Base-by-base conservation (phyloP, 2,329 filamentous ascomycete species). In the Microdochium nivale region DNA sequence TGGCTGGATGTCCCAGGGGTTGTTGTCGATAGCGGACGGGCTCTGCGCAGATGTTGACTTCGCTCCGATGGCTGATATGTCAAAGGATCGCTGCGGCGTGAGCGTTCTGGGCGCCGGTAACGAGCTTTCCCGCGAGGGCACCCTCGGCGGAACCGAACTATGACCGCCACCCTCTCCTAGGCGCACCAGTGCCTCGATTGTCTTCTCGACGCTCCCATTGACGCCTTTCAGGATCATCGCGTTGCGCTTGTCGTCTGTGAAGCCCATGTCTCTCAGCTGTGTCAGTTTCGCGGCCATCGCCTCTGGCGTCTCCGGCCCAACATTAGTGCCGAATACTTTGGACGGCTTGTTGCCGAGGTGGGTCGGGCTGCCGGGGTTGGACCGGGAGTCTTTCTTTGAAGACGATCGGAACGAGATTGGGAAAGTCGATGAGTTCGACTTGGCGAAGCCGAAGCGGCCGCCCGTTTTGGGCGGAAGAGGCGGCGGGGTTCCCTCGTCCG, bases 231-330 rank as follows among this genome's bases (percentile, higher is more conserved):
- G 72, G 25, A 96, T 83, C 50, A 86, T 83, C 3, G 82, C 77
- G 62, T 96, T 97, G 53, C 87, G 82, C 59, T 86, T 88, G 43
- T 86, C 83, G 64, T 99, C 90, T 3, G 73, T 75, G 61, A 99
- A 99, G 0, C 94, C 94, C 90, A 97, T 95, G 52, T 96, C 90
- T 51, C 84, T 81, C 52, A 99, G 71, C 50, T 82, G 84, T 2
- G 76, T 75, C 65, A 97, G 69, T 66, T 97, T 97, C 49, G 79
- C 76, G 44, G 95, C 89, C 51, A 84, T 77, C 53, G 84, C 83
- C 58, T 87, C 76, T 47, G 65, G 58, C 23, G 62, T 69, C 49
- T 77, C 74, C 47, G 72, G 69, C 37, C 77, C 79, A 25, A 94
- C 74, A 47, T 80, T 84, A 11, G 84, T 81, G 3, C 87, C 87